Base-by-base conservation (phyloP, 306 rosid species). In the Pueraria montana region DNA sequence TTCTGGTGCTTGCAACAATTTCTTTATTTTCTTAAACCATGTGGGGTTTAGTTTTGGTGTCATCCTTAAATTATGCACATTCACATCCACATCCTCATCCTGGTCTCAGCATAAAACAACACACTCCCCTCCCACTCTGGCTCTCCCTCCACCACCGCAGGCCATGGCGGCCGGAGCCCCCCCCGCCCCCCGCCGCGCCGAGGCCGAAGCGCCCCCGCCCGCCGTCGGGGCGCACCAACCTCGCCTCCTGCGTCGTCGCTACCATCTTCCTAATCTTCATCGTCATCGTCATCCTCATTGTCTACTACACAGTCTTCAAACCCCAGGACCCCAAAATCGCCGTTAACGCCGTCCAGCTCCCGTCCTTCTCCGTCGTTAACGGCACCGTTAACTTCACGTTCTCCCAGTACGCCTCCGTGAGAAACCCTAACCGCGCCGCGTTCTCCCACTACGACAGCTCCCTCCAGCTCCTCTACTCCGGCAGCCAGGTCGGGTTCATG, bases 161-260 rank as follows among this genome's bases (percentile, higher is more conserved):
- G 23, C 76, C 68, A 50, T 64, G 88, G 85, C 85, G 74, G 87
- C 27, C 68, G 72, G 71, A 45, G 38, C 78, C 63, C 2, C 4
- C 0, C 11, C 13, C 63, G 6, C 4, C 0, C 11, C 13, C 56
- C 11, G 36, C 14, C 0, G 73, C 49, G 11, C 79, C 45, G 8
- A 43, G 76, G 42, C 55, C 85, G 20, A 85, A 68, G 50, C 86
- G 91, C 49, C 95, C 95, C 8, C 86, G 88, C 12, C 94, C 92
- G 5, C 92, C 92, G 0, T 94, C 97, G 0, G 99, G 99, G 3
- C 91, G 98, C 3, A 91, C 98, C 1, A 96, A 92, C 92, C 84
- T 96, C 2, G 99, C 99, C 17, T 96, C 99, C 0, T 96, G 99
- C 74, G 83, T 91, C 0, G 99, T 93, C 0, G 99, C 99, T 63